Percentiles rank a stretch among this genome's conserved stretches.
These are phyloP conservation scores for Yamadazyma spencermartinsiae DNA, from an alignment of 1,139 yeast genomes.

Conservation along the genomic window DNA sequence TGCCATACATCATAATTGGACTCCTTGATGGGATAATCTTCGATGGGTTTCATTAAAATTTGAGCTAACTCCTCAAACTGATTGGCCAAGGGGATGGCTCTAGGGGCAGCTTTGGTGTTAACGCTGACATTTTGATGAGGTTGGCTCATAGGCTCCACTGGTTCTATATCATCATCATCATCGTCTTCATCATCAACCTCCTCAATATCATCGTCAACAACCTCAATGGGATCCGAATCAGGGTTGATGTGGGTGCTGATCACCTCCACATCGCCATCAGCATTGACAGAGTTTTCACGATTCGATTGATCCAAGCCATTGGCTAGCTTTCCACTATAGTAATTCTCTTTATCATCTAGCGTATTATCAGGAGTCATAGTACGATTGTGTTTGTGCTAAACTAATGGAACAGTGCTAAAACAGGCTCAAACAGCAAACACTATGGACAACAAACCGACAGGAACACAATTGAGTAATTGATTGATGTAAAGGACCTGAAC, in stretches of 20 bases:
- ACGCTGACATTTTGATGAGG: neutral
- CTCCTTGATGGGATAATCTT: conserved; percentile 43
- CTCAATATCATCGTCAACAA: neutral
- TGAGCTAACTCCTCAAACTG: conserved; percentile 30
- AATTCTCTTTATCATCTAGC: conserved; percentile 3
- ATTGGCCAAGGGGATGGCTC: conserved; percentile 28
- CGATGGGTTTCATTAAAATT: conserved; percentile 41
- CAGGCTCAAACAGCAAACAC: neutral
- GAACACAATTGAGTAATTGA: neutral
- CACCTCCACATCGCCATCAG: conserved; percentile 1
- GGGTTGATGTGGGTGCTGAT: neutral
- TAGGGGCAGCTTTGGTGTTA: conserved; percentile 1
- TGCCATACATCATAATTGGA: conserved; percentile 67
- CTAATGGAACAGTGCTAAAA: no score
- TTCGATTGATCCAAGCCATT: neutral
- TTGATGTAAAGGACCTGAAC: no score
- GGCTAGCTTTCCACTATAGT: neutral
- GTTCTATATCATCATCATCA: conserved; percentile 1
- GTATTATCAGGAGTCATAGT: conserved; percentile 3
- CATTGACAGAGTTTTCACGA: neutral
- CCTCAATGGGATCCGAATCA: neutral
- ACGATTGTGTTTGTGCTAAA: no score
- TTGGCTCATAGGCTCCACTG: neutral
- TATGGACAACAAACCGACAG: neutral
- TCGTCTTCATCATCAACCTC: conserved; percentile 1